phyloP scores from a whole-genome alignment of 768 basidiomycete species.

The Coprinellus aureogranulatus region DNA sequence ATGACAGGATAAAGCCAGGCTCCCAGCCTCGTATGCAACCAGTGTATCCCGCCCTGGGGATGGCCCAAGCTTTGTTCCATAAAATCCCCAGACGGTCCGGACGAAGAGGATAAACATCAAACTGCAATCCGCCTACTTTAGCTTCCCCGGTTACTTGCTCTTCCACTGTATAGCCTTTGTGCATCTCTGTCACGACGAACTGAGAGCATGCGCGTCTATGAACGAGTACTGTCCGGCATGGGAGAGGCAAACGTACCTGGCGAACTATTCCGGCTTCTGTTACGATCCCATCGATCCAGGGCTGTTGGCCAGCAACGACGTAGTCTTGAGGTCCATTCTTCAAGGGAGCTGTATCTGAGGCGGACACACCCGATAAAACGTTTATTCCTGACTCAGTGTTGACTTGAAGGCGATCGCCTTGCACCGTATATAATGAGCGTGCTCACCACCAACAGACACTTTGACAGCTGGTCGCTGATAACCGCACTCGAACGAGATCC shows the following conservation, averaged over 20 bases:
- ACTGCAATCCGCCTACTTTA: conserved; percentile 16
- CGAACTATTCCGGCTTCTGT: conserved; percentile 13
- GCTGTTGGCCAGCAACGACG: conserved; percentile 15
- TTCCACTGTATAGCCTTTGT: conserved; percentile 16
- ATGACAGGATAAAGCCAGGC: not conserved
- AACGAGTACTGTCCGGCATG: not conserved
- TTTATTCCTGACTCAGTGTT: conserved; percentile 12
- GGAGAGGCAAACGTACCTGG: conserved; percentile 8
- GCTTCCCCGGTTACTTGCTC: conserved; percentile 15
- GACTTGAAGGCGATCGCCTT: not conserved
- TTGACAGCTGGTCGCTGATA: conserved; percentile 9
- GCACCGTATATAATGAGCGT: not conserved
- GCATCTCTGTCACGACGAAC: conserved; percentile 13
- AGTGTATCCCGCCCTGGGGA: no score
- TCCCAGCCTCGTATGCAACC: not conserved
- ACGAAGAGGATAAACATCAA: conserved; percentile 16
- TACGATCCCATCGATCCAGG: conserved; percentile 17
- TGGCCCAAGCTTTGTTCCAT: no score
- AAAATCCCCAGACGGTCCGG: no score
- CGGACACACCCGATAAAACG: conserved; percentile 9
- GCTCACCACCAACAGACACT: conserved; percentile 13
- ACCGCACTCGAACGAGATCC: conserved; percentile 6
- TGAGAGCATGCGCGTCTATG: not conserved
- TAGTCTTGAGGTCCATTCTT: conserved; percentile 11
- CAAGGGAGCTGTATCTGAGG: not conserved